phyloP scores from a whole-genome alignment of 2,329 filamentous ascomycete species.

The Fusarium camptoceras region DNA sequence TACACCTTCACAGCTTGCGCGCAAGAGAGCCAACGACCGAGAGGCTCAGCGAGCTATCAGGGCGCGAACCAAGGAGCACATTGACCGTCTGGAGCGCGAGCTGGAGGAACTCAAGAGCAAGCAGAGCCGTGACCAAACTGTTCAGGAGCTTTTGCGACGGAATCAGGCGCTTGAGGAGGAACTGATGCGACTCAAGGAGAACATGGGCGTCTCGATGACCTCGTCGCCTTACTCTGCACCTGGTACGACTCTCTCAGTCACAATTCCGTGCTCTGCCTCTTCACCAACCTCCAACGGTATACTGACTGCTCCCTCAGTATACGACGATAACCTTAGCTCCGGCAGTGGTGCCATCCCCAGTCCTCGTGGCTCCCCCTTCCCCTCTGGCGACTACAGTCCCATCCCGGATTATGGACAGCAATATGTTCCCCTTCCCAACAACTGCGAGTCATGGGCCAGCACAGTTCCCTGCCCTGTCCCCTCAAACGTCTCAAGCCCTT shows the following conservation, averaged over 20 bases:
- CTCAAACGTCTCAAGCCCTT: constrained; percentile 64
- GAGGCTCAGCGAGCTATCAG: constrained; percentile 90
- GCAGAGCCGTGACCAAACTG: constrained; percentile 61
- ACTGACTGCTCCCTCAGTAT: constrained; percentile 49
- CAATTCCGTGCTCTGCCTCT: neutral
- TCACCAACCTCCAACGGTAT: constrained; percentile 8
- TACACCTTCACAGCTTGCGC: constrained; percentile 87
- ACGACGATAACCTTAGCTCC: constrained; percentile 56
- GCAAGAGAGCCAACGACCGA: constrained; percentile 91
- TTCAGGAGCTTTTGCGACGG: constrained; percentile 63
- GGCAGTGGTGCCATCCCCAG: constrained; percentile 56
- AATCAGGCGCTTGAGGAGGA: constrained; percentile 68
- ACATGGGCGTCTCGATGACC: constrained; percentile 57
- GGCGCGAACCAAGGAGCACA: constrained; percentile 87
- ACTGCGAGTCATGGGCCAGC: constrained; percentile 60
- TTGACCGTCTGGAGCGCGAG: constrained; percentile 79
- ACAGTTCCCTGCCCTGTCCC: constrained; percentile 58
- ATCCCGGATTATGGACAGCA: constrained; percentile 57
- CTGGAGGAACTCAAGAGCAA: constrained; percentile 75
- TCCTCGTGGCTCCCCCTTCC: constrained; percentile 60
- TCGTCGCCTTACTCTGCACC: constrained; percentile 57
- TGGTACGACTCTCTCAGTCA: constrained; percentile 48
- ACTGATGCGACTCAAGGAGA: constrained; percentile 59
- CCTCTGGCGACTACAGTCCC: constrained; percentile 58
- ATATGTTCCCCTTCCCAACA: constrained; percentile 55